Conservation (phyloP, 1,284 basidiomycete species). For the Irpex sp. region DNA sequence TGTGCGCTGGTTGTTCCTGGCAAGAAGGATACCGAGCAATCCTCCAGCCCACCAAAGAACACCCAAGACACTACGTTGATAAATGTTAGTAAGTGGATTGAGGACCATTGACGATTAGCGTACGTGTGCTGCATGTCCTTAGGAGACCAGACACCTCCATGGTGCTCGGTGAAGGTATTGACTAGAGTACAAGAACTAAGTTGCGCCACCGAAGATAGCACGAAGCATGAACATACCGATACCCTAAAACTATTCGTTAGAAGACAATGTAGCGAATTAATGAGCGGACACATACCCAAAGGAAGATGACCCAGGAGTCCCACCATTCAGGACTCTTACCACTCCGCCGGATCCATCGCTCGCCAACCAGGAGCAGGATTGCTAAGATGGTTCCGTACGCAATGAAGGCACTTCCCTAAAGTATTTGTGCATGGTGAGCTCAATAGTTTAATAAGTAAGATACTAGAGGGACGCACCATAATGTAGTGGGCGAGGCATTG, state of each 20-base stretch:
- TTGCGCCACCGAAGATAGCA: not conserved
- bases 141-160: slow-evolving; percentile 76
- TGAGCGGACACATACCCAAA: slow-evolving; percentile 62
- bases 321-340: slow-evolving; percentile 85
- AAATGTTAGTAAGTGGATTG: not conserved
- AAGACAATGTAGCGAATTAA: not conserved
- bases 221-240: slow-evolving; percentile 42
- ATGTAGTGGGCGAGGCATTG: slow-evolving; percentile 91
- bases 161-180: slow-evolving; percentile 94
- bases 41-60: slow-evolving; percentile 87
- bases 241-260: slow-evolving; percentile 36
- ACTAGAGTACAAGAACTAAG: slow-evolving; percentile 38
- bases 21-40: slow-evolving; percentile 81
- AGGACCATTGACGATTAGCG: slow-evolving; percentile 22
- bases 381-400: slow-evolving; percentile 85
- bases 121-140: slow-evolving; percentile 96
- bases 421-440: not conserved
- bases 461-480: slow-evolving; percentile 48
- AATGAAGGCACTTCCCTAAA: slow-evolving; percentile 76
- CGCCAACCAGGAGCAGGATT: slow-evolving; percentile 80
- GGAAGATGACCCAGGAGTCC: slow-evolving; percentile 86
- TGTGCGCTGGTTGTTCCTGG: slow-evolving; percentile 81
- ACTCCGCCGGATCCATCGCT: slow-evolving; percentile 73
- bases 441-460: not conserved
- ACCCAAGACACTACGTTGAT: slow-evolving; percentile 33